phyloP scores from a whole-genome alignment of 495 filamentous ascomycete genomes.

The Stereocaulon alpinum region DNA sequence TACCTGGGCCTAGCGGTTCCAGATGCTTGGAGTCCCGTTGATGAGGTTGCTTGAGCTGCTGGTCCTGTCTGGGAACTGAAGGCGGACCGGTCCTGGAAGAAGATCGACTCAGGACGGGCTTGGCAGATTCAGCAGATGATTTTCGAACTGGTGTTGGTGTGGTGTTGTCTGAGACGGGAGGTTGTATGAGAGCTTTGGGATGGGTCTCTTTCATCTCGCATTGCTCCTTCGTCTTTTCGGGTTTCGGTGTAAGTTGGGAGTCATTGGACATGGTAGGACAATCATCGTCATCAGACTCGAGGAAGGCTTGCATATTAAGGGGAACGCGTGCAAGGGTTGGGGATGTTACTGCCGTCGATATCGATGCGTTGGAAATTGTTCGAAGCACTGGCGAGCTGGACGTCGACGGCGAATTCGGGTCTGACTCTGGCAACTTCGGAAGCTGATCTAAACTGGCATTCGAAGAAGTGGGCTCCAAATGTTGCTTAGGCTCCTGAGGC shows the following conservation, averaged over 20 bases:
- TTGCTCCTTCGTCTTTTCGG: conserved; percentile 12
- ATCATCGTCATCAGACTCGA: conserved; percentile 18
- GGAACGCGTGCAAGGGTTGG: conserved; percentile 15
- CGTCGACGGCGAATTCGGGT: conserved; percentile 18
- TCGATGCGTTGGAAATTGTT: conserved; percentile 11
- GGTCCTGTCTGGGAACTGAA: neutral
- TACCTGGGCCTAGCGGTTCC: neutral
- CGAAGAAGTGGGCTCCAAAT: conserved; percentile 4
- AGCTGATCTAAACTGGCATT: conserved; percentile 19
- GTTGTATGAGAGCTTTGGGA: neutral
- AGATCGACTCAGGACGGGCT: neutral
- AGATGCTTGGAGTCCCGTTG: neutral
- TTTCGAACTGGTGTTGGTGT: conserved; percentile 1
- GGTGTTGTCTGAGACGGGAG: conserved; percentile 3
- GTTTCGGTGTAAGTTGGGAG: conserved; percentile 10
- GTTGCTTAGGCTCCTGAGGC: neutral
- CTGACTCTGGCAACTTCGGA: conserved; percentile 21
- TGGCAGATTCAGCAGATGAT: conserved; percentile 1
- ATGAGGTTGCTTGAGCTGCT: conserved; percentile 1
- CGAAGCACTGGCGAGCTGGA: conserved; percentile 17
- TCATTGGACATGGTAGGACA: neutral
- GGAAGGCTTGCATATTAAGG: conserved; percentile 4
- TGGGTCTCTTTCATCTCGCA: neutral
- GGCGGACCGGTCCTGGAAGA: conserved; percentile 4
- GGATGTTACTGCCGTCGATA: conserved; percentile 5